Conservation (phyloP, 2,329 filamentous ascomycete species). For the Pyricularia sp. region DNA sequence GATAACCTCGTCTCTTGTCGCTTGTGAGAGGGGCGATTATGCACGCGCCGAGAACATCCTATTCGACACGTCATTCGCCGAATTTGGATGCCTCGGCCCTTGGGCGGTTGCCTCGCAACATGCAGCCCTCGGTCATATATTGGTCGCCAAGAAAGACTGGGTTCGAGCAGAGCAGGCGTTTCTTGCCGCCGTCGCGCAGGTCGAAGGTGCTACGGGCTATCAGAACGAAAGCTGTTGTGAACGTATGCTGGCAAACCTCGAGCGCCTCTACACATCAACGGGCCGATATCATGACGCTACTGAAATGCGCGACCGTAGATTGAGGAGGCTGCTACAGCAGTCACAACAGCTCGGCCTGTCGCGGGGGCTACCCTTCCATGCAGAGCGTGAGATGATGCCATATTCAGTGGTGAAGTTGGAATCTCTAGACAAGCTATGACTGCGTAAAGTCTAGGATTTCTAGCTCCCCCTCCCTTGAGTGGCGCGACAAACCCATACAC, state of each 20-base stretch:
- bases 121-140: conserved; percentile 1
- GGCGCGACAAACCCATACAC: background rate
- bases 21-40: conserved; percentile 3
- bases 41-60: background rate
- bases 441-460: background rate
- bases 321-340: background rate
- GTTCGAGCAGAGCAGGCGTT: background rate
- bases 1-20: conserved; percentile 3
- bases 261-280: conserved; percentile 3
- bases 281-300: background rate
- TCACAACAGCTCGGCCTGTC: background rate
- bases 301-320: conserved; percentile 1
- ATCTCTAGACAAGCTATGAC: background rate
- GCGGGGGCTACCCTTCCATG: background rate
- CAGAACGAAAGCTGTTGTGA: conserved; percentile 4
- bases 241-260: conserved; percentile 6
- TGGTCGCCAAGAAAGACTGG: background rate
- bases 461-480: background rate
- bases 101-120: conserved; percentile 5
- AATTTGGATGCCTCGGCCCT: background rate
- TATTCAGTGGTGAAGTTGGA: background rate
- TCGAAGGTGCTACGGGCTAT: conserved; percentile 2
- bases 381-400: background rate
- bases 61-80: background rate
- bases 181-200: background rate